phyloP scores from a whole-genome alignment of 225 moss, liverwort and hornwort species.

The Pleurozium schreberi region DNA sequence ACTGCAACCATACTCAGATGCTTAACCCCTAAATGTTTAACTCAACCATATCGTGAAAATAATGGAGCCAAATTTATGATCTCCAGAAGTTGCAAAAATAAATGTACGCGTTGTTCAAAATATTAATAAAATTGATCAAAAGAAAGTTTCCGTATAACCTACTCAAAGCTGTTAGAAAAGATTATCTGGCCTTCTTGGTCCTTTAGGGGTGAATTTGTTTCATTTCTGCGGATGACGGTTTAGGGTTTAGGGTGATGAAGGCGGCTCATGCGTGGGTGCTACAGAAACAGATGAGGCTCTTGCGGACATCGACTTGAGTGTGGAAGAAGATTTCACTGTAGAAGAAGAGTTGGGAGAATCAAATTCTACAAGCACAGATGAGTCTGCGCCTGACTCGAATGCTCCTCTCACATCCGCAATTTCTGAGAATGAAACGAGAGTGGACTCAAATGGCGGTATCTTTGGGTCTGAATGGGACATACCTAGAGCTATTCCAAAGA shows the following conservation, averaged over 20 bases:
- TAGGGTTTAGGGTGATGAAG: neutral
- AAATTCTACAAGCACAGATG: neutral
- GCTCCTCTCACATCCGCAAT: neutral
- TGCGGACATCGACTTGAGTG: slow-evolving; percentile 2
- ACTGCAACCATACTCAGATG: neutral
- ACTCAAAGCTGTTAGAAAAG: too few species aligned
- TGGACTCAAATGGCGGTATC: neutral
- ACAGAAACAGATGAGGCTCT: neutral
- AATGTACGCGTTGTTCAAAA: neutral
- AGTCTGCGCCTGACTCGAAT: neutral
- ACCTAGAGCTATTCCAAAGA: slow-evolving; percentile 13
- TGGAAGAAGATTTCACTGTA: slow-evolving; percentile 1
- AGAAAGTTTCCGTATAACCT: neutral
- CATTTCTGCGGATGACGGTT: neutral
- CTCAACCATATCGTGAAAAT: neutral
- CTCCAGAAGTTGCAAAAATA: neutral
- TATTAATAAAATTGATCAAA: neutral
- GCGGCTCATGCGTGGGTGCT: neutral
- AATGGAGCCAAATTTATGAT: neutral
- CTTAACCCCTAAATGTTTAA: neutral
- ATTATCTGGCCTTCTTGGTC: neutral
- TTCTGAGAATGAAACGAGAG: neutral
- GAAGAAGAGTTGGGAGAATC: slow-evolving; percentile 2
- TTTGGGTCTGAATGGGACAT: slow-evolving; percentile 21
- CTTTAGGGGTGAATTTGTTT: neutral